Evolutionary conservation across 2,329 filamentous ascomycete species (phyloP).

Genomic region (Coniochaeta pulveracea): DNA sequence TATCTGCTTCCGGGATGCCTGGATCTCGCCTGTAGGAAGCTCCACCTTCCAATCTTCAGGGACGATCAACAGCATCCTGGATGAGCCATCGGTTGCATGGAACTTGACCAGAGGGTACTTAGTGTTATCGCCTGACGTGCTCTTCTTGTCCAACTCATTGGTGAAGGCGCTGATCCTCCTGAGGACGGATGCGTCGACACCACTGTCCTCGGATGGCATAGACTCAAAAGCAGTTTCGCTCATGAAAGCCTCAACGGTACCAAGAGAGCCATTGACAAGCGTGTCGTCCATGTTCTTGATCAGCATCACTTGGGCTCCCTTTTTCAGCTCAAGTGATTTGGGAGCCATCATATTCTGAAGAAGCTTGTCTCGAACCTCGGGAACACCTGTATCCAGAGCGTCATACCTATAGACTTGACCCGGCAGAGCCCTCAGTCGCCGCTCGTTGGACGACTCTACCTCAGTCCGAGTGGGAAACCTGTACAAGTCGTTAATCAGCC

Average conservation of each 20-base stretch:
- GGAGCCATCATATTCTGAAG: slow-evolving; percentile 91
- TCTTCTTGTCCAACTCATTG: slow-evolving; percentile 19
- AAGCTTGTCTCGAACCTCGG: slow-evolving; percentile 60
- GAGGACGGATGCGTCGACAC: slow-evolving; percentile 15
- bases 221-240: slow-evolving; percentile 28
- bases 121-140: slow-evolving; percentile 34
- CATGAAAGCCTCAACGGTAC: slow-evolving; percentile 74
- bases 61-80: slow-evolving; percentile 67
- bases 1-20: slow-evolving; percentile 72
- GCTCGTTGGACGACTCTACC: slow-evolving; percentile 76
- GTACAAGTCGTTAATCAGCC: slow-evolving; percentile 12
- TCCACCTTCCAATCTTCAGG: slow-evolving; percentile 95
- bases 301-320: slow-evolving; percentile 96
- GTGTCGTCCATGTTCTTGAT: slow-evolving; percentile 97
- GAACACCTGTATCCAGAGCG: slow-evolving; percentile 68
- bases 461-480: slow-evolving; percentile 80
- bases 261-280: slow-evolving; percentile 88
- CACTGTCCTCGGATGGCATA: slow-evolving; percentile 16
- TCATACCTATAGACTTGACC: slow-evolving; percentile 59
- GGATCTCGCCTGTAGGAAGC: slow-evolving; percentile 86
- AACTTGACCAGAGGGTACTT: slow-evolving; percentile 83
- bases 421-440: slow-evolving; percentile 59
- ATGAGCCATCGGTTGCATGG: slow-evolving; percentile 63
- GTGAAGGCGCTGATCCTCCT: slow-evolving; percentile 14
- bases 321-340: slow-evolving; percentile 66